phyloP scores from a whole-genome alignment of 345 rosid species.

The Mercurialis annua region DNA sequence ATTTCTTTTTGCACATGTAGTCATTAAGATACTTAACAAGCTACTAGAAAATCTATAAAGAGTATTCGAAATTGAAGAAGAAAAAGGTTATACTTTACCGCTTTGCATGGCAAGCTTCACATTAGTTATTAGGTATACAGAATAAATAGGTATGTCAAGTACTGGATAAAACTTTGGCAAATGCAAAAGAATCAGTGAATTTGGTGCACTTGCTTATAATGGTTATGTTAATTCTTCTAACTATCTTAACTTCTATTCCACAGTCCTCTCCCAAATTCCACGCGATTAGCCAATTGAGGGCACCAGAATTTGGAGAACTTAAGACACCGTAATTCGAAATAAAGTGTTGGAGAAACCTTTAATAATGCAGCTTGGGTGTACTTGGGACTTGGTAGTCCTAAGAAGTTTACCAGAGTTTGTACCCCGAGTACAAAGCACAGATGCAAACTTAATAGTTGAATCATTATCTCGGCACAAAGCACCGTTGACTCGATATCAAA shows the following conservation, averaged over 20 bases:
- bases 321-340: not conserved
- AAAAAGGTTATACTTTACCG: not conserved
- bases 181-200: not conserved
- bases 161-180: not conserved
- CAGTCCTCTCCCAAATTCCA: not conserved
- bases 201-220: not conserved
- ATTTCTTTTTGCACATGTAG: not conserved
- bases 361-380: not conserved
- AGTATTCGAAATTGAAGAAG: not conserved
- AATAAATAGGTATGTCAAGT: not conserved
- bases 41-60: not conserved
- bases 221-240: not conserved
- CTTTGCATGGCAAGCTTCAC: not conserved
- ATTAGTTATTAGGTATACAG: not conserved
- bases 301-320: not conserved
- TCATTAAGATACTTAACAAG: not conserved
- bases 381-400: not conserved
- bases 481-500: too few species aligned
- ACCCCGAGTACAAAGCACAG: not conserved
- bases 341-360: not conserved
- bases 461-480: not conserved
- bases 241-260: not conserved
- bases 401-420: not conserved
- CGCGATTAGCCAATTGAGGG: not conserved
- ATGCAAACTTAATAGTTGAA: not conserved